A percentile compares a stretch with the other conserved stretches of the same genome.
phyloP scores from a whole-genome alignment of 768 basidiomycete species.

The Hypholoma sublateritium region DNA sequence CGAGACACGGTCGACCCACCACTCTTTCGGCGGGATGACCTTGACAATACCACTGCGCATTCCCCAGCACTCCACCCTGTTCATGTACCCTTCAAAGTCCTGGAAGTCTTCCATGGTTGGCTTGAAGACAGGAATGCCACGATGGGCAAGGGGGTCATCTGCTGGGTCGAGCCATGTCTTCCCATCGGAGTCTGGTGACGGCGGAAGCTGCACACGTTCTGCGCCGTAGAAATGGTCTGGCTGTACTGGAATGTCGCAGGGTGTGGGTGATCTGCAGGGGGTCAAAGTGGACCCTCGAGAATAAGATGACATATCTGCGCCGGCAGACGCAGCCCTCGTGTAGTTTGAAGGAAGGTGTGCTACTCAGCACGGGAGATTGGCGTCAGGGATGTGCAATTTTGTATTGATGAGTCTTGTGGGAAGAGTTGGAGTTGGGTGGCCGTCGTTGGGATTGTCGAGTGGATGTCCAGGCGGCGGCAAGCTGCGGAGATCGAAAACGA shows the following conservation, averaged over 20 bases:
- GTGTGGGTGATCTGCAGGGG: slow-evolving; percentile 54
- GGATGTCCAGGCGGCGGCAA: background rate
- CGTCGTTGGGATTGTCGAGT: background rate
- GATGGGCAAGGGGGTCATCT: slow-evolving; percentile 77
- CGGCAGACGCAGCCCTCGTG: slow-evolving; percentile 1
- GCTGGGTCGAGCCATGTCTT: slow-evolving; percentile 72
- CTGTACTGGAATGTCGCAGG: slow-evolving; percentile 55
- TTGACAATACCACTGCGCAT: slow-evolving; percentile 91
- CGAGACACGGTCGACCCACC: slow-evolving; percentile 49
- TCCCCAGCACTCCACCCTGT: slow-evolving; percentile 87
- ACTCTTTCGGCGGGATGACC: slow-evolving; percentile 92
- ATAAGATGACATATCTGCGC: slow-evolving; percentile 27
- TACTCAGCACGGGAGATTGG: background rate
- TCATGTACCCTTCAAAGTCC: slow-evolving; percentile 92
- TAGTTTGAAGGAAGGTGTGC: background rate
- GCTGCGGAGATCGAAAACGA: slow-evolving; percentile 29
- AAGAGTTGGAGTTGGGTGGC: background rate
- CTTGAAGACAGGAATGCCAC: slow-evolving; percentile 95
- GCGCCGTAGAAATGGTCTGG: slow-evolving; percentile 84
- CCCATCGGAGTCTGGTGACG: slow-evolving; percentile 64
- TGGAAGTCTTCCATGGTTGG: slow-evolving; percentile 90
- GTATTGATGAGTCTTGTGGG: background rate
- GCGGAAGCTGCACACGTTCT: slow-evolving; percentile 47
- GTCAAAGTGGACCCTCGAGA: slow-evolving; percentile 44
- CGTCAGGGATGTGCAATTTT: background rate